Base-by-base conservation (phyloP, 169 alveolate species). In the Plasmodium vivax region DNA sequence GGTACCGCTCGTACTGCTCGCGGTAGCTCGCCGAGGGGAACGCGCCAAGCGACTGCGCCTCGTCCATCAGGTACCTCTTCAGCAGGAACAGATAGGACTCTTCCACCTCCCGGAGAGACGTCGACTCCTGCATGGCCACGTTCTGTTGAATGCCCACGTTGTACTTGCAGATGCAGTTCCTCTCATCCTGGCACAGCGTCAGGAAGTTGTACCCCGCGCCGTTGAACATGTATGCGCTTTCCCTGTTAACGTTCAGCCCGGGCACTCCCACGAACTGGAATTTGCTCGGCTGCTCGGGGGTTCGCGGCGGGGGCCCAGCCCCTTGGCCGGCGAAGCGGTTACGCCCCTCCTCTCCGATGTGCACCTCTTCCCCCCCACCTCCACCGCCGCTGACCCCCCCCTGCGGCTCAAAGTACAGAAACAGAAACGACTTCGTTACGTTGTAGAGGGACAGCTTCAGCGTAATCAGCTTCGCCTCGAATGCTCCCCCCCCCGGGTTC, bases 401-500 rank as follows among this genome's bases (percentile, higher is more conserved):
- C 43, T 84, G 19, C 14, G 94, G 94, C 3, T 90, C 47, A 34
- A 90, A 90, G 79, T 80, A 80, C 71, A 90, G 51, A 90, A 90
- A 90, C 12, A 80, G 36, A 58, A 47, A 90, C 5, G 91, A 23
- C 51, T 90, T 90, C 8, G 84, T 90, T 12, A 68, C 43, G 73
- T 90, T 90, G 23, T 77, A 23, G 9, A 90, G 58, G 1, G 94
- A 79, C n/a, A 90, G 56, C 38, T 90, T 90, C n/a, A 90, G 75
- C 27, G 94, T 79, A 58, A 90, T 45, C 34, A 90, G 32, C 73
- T 90, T 90, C 1, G 91, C 94, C 38, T 90, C 94, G 30, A 90
- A 79, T 3, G 10, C 58, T 9, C 90, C 83, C 5, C 51, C 56
- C 0, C 32, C 38, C 30, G n/a, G 41, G 0, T 32, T 7, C 2